These are phyloP conservation scores for Flaveria linearis DNA, from an alignment of 129 eudicot species.

Conservation along the genomic window DNA sequence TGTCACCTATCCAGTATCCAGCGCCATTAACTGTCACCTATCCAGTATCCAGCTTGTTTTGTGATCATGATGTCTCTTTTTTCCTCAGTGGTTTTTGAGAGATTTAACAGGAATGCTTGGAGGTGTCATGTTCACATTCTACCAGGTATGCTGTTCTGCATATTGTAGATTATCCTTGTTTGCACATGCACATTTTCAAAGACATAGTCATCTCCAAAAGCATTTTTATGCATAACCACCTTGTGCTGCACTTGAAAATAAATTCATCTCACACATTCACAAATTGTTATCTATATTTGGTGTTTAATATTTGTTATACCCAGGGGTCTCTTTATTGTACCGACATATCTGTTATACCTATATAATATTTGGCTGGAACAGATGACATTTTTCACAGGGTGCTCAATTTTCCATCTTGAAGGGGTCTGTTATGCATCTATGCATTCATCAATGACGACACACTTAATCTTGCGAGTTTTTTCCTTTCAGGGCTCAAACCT, in stretches of 20 bases:
- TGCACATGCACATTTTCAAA: not conserved
- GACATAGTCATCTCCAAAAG: slow-evolving; percentile 1
- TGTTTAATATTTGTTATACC: slow-evolving; percentile 8
- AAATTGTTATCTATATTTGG: slow-evolving; percentile 12
- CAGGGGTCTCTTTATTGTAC: slow-evolving; percentile 16
- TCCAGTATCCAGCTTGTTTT: not conserved
- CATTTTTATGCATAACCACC: slow-evolving; percentile 11
- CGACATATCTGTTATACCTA: too few species aligned
- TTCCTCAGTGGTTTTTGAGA: slow-evolving; percentile 85
- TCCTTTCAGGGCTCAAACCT: slow-evolving; percentile 84
- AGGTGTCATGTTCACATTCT: slow-evolving; percentile 86
- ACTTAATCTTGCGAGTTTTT: slow-evolving; percentile 19
- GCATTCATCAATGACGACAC: slow-evolving; percentile 8
- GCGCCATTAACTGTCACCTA: not conserved
- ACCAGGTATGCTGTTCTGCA: slow-evolving; percentile 56
- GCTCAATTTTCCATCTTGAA: not conserved
- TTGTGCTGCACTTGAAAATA: not conserved
- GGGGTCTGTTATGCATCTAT: slow-evolving; percentile 4
- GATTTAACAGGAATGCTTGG: slow-evolving; percentile 99
- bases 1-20: not conserved
- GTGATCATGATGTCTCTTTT: slow-evolving; percentile 17
- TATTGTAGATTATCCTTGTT: slow-evolving; percentile 15
- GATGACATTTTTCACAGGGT: slow-evolving; percentile 9
- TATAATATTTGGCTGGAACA: not conserved
- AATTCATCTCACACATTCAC: not conserved